phyloP scores from a whole-genome alignment of 257 asterid species.

The Ocimum tenuiflorum region DNA sequence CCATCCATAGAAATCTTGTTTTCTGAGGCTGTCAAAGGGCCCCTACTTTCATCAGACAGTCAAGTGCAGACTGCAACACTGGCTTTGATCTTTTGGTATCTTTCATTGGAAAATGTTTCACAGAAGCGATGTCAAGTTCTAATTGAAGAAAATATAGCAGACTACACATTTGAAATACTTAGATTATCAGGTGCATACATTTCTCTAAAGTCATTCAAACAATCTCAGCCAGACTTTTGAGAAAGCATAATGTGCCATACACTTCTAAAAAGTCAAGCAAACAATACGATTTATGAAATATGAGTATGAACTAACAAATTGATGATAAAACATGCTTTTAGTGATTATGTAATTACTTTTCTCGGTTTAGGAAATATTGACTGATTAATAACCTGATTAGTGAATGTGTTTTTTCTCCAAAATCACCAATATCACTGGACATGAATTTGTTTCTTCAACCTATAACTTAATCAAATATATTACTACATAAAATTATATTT shows the following conservation, averaged over 20 bases:
- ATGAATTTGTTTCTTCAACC: not conserved
- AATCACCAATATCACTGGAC: not conserved
- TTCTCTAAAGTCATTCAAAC: not conserved
- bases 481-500: not conserved
- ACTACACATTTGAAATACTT: constrained; percentile 78
- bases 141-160: constrained; percentile 76
- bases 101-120: constrained; percentile 45
- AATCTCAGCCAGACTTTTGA: constrained; percentile 13
- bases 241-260: constrained; percentile 8
- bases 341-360: not conserved
- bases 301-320: not conserved
- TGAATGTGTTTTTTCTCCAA: not conserved
- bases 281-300: not conserved
- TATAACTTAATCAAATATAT: not conserved
- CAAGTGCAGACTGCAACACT: constrained; percentile 77
- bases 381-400: not conserved
- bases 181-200: constrained; percentile 63
- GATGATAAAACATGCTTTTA: not conserved
- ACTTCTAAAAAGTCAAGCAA: constrained; percentile 2
- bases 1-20: constrained; percentile 57
- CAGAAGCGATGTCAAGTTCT: constrained; percentile 50
- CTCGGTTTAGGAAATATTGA: not conserved
- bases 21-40: constrained; percentile 94
- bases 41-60: constrained; percentile 87
- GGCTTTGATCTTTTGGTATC: constrained; percentile 51